Evolutionary conservation across 139 green algal species (phyloP).

Genomic region (Chlamydomonas schloesseri): DNA sequence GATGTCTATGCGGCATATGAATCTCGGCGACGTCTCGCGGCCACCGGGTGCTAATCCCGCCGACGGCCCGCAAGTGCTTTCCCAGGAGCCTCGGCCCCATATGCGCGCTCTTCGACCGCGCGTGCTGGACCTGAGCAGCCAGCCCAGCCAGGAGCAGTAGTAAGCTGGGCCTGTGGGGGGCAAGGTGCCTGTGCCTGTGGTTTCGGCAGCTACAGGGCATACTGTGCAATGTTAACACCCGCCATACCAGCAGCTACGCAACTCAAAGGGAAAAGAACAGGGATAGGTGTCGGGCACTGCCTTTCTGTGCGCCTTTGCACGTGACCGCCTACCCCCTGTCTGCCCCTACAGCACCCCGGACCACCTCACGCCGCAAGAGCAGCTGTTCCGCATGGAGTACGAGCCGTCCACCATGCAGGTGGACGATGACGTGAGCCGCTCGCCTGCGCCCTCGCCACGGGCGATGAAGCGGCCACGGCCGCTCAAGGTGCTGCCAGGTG

Average conservation of each 20-base stretch:
- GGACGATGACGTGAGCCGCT: slow-evolving; percentile 42
- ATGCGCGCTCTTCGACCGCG: slow-evolving; percentile 2
- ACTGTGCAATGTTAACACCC: too few species aligned
- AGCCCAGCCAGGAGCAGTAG: slow-evolving; percentile 52
- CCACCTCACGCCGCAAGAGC: slow-evolving; percentile 67
- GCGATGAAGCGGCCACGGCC: slow-evolving; percentile 48
- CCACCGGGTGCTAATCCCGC: neutral
- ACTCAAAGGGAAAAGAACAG: too few species aligned
- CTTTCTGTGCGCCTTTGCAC: neutral
- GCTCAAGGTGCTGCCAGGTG: neutral
- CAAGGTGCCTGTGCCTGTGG: too few species aligned
- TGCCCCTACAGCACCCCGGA: slow-evolving; percentile 55
- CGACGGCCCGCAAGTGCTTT: neutral
- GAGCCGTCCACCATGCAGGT: slow-evolving; percentile 40
- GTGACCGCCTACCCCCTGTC: neutral
- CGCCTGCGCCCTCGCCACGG: slow-evolving; percentile 47
- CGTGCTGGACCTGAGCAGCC: slow-evolving; percentile 46
- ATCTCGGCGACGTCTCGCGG: slow-evolving; percentile 4
- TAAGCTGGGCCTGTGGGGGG: slow-evolving; percentile 4
- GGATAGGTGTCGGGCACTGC: too few species aligned
- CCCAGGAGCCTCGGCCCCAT: slow-evolving; percentile 11
- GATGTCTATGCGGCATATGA: slow-evolving; percentile 27
- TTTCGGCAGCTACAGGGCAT: too few species aligned
- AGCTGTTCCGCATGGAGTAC: slow-evolving; percentile 69
- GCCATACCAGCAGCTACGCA: too few species aligned